These are phyloP conservation scores for Phytophthora melonis DNA, from an alignment of 352 stramenopile species.

Conservation along the genomic window DNA sequence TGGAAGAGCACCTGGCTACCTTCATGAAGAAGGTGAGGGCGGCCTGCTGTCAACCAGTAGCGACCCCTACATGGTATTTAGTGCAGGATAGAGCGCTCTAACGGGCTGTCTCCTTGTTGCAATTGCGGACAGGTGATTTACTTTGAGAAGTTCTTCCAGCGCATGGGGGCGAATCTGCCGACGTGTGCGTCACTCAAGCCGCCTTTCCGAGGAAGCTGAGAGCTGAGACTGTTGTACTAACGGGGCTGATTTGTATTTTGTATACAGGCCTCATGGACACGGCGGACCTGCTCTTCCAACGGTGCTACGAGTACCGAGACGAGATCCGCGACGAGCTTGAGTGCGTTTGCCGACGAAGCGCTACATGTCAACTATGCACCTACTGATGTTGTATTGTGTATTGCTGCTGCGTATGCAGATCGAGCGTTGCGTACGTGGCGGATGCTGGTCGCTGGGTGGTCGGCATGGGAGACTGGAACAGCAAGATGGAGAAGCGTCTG, in stretches of 20 bases:
- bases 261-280: constrained; percentile 62
- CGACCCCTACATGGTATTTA: neutral
- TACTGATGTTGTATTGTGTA: constrained; percentile 1
- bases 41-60: neutral
- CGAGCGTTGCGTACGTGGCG: constrained; percentile 73
- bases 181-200: constrained; percentile 37
- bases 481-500: constrained; percentile 88
- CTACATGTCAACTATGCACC: neutral
- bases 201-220: neutral
- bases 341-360: constrained; percentile 40
- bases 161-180: constrained; percentile 68
- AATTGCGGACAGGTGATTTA: constrained; percentile 71
- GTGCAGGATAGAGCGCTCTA: neutral
- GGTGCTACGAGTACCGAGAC: constrained; percentile 87
- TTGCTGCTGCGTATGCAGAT: constrained; percentile 42
- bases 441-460: constrained; percentile 86
- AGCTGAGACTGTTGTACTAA: constrained; percentile 2
- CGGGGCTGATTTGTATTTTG: neutral
- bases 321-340: constrained; percentile 86
- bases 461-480: constrained; percentile 87
- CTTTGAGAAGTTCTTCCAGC: constrained; percentile 87
- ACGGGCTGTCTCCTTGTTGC: neutral
- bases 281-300: constrained; percentile 64
- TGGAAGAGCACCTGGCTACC: constrained; percentile 81
- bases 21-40: constrained; percentile 86